Evolutionary conservation across 1,284 basidiomycete genomes (phyloP).

Genomic region (Trichosporon sp.): DNA sequence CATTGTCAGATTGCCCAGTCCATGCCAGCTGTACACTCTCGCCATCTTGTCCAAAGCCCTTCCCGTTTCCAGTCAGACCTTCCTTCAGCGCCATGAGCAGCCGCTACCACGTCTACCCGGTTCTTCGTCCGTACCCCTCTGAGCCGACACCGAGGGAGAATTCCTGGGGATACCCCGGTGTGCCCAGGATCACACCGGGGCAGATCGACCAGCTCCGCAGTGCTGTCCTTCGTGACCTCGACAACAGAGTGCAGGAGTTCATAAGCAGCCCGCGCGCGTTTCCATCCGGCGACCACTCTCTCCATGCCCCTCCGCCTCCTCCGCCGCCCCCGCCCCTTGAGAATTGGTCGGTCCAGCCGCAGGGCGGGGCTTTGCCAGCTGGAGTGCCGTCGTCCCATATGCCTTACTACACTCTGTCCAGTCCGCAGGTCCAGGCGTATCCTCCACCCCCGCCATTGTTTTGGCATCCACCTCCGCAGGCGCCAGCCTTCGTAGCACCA

Average conservation of each 20-base stretch:
- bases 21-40: too few relatives aligned
- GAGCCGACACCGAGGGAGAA: neutral
- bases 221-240: neutral
- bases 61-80: neutral
- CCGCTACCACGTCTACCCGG: too few relatives aligned
- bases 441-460: neutral
- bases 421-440: too few relatives aligned
- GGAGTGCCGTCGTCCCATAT: too few relatives aligned
- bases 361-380: neutral
- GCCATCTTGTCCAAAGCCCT: too few relatives aligned
- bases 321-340: neutral
- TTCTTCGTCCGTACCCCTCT: neutral
- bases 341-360: neutral
- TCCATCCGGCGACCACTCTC: neutral
- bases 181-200: neutral
- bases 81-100: neutral
- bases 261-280: too few relatives aligned
- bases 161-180: neutral
- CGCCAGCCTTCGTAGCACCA: neutral
- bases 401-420: neutral
- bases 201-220: neutral
- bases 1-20: neutral
- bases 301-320: too few relatives aligned
- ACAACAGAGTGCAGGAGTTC: neutral
- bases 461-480: neutral